These are phyloP conservation scores for Neocucurbitaria cava DNA, from an alignment of 2,329 filamentous ascomycete species.

Conservation along the genomic window DNA sequence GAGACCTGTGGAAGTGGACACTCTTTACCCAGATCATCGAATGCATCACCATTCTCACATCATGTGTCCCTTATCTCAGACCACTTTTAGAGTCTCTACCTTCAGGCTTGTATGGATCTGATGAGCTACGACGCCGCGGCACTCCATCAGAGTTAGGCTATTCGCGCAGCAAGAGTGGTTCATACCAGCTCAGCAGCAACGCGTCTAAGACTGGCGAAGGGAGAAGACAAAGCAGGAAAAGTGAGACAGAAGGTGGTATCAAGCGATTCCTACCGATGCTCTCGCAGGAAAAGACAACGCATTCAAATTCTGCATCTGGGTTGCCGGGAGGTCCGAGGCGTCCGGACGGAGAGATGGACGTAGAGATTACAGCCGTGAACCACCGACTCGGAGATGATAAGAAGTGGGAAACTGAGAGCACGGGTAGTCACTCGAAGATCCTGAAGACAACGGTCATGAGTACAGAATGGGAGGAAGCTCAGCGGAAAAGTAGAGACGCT, in stretches of 20 bases:
- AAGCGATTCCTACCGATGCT: slow-evolving; percentile 41
- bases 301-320: slow-evolving; percentile 44
- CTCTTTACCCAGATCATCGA: slow-evolving; percentile 42
- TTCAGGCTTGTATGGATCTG: slow-evolving; percentile 42
- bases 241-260: slow-evolving; percentile 26
- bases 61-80: slow-evolving; percentile 45
- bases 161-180: slow-evolving; percentile 33
- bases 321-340: slow-evolving; percentile 41
- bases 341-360: slow-evolving; percentile 39
- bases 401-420: slow-evolving; percentile 44
- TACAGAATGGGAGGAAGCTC: slow-evolving; percentile 43
- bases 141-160: slow-evolving; percentile 39
- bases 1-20: slow-evolving; percentile 45
- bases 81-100: slow-evolving; percentile 43
- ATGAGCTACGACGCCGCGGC: slow-evolving; percentile 41
- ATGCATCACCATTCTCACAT: slow-evolving; percentile 46
- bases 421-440: slow-evolving; percentile 42
- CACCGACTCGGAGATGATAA: slow-evolving; percentile 21
- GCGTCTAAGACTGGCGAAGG: slow-evolving; percentile 11
- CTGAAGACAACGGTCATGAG: slow-evolving; percentile 46
- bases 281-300: slow-evolving; percentile 33
- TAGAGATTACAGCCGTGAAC: slow-evolving; percentile 37
- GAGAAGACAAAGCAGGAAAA: slow-evolving; percentile 22
- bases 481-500: slow-evolving; percentile 22
- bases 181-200: slow-evolving; percentile 38